Base-by-base conservation (phyloP, 1,284 basidiomycete species). In the Erythrobasidium hasegawianum region DNA sequence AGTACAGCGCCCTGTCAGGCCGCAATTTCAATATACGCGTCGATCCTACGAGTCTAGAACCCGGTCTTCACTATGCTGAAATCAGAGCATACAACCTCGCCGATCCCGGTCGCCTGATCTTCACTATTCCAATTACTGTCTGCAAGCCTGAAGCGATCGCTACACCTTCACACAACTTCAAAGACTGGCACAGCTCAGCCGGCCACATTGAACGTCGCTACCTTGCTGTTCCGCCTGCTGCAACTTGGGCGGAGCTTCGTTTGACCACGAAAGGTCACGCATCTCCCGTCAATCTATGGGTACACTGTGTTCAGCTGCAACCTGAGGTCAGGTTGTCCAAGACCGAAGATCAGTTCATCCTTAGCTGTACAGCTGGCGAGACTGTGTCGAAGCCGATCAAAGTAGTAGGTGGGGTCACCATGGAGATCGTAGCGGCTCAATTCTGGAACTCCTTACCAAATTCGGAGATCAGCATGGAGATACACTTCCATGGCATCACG, bases 1-100 rank as follows among this genome's bases (percentile, higher is more conserved):
- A n/a, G n/a, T n/a, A n/a, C n/a, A n/a, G n/a, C n/a, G n/a, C n/a
- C 33, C 11, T 33, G 5, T 11, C 33, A 57, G 77, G 77, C 4
- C 73, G 77, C 18, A 72, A 72, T 5, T 78, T 78, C 57, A 76
- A 77, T 61, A 71, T 76, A 7, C 69, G 76, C 16, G 76, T 78
- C 45, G 77, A 77, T 52, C 72, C 75, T 9, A 72, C 74, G 9
- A 57, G 68, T 24, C 59, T 77, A 20, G 62, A 69, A 49, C 70
- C 76, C 2, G 77, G 77, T 18, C 68, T 77, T 24, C 76, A 77
- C 68, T 69, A 71, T 24, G 75, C 75, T 4, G 67, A 69, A 64
- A 72, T 78, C 62, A 68, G 71, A 50, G 76, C 69, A 0, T 76
- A 74, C 60, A 75, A 77, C 53, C 70, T 75, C 13, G 70, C 71